Evolutionary conservation across 495 filamentous ascomycete genomes (phyloP), one percentile per base, ranked within the genome.

Genomic region (Daldinia childiae): DNA sequence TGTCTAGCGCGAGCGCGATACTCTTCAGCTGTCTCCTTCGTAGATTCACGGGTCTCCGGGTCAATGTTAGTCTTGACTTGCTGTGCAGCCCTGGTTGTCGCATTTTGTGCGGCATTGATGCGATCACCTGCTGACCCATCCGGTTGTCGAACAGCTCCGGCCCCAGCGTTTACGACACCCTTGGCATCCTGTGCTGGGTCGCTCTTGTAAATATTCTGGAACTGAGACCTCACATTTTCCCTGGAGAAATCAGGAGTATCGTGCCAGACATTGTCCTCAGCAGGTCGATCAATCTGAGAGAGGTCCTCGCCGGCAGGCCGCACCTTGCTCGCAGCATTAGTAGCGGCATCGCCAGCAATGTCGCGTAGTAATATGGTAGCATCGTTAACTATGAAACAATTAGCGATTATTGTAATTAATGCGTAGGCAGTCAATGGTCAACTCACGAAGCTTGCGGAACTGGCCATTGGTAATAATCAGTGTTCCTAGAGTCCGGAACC

Each of bases 381-480:
- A 84, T 99, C 95, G 58, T 86, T 93, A 66, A 99, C 93, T 95
- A 67, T 39, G 8, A 17, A 65, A 17, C 26, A 64, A 58, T 84
- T 77, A 85, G 80, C 14, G 11, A 26, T n/a, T 61, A 15, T 34
- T 9, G 6, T n/a, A 0, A 43, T 11, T 29, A 4, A 30, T 1
- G 14, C 5, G 51, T 11, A 12, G 0, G 7, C 2, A 14, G 19
- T 26, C 3, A 6, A 12, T 39, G 51, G 26, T 36, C 4, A 7
- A 90, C 92, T 79, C 85, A 95, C 93, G 80, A 21, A 98, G 88
- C 84, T 98, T 98, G 52, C 94, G 87, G 84, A 98, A 98, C 82
- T 98, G 94, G 65, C 95, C 96, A 70, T 99, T 99, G 66, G 94
- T 94, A 77, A 98, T 90, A 68, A 99, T 82, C 52, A 99, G 86